A percentile compares a stretch with the other conserved stretches of the same genome.
Evolutionary conservation across 2,329 filamentous ascomycete species (phyloP).

Genomic region (Escovopsis sp.): DNA sequence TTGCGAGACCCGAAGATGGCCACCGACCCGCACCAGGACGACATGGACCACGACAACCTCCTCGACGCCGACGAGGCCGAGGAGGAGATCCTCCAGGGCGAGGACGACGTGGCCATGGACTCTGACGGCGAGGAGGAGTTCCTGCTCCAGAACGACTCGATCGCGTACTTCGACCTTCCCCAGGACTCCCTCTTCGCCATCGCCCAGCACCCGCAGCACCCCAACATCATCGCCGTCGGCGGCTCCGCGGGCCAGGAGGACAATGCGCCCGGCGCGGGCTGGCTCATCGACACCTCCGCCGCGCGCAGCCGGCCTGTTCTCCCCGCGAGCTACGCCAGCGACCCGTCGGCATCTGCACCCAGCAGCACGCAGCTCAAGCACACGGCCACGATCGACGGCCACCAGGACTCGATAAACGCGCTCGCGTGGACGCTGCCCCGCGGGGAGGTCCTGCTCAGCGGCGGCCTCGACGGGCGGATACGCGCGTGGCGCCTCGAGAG

Average conservation of each 20-base stretch:
- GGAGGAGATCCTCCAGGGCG: conserved; percentile 54
- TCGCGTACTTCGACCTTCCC: conserved; percentile 82
- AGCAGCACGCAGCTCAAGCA: conserved; percentile 44
- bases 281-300: conserved; percentile 64
- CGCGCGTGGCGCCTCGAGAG: conserved; percentile 48
- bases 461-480: conserved; percentile 73
- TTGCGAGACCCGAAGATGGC: conserved; percentile 14
- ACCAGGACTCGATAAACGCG: conserved; percentile 81
- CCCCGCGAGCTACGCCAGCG: conserved; percentile 59
- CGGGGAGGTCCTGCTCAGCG: conserved; percentile 76
- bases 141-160: conserved; percentile 76
- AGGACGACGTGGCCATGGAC: conserved; percentile 74
- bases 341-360: conserved; percentile 36
- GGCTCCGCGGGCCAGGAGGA: conserved; percentile 50
- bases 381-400: conserved; percentile 68
- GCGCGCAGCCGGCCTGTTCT: conserved; percentile 52
- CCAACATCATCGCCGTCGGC: conserved; percentile 71
- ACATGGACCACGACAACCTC: conserved; percentile 40
- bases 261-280: conserved; percentile 60
- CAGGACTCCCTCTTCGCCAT: conserved; percentile 90
- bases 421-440: conserved; percentile 69
- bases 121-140: conserved; percentile 64
- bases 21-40: conserved; percentile 14
- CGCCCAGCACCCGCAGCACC: conserved; percentile 72
- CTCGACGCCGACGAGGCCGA: conserved; percentile 64